phyloP scores from a whole-genome alignment of 2,329 filamentous ascomycete genomes.

The Aschersonia sp. region DNA sequence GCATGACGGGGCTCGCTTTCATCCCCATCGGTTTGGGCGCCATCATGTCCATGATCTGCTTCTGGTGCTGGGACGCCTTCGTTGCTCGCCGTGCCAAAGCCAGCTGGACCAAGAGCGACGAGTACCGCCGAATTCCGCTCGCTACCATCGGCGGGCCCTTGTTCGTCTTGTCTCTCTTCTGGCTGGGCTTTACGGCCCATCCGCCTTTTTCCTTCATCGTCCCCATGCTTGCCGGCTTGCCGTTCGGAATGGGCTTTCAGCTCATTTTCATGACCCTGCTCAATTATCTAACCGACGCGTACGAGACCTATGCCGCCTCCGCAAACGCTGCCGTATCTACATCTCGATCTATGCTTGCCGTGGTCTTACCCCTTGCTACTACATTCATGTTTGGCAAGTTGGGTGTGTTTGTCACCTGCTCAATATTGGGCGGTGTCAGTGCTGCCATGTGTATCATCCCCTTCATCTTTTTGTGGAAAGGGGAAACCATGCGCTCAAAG shows the following conservation, averaged over 20 bases:
- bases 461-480: constrained; percentile 40
- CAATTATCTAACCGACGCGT: constrained; percentile 54
- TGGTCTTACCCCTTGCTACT: constrained; percentile 46
- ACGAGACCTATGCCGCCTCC: constrained; percentile 51
- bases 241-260: constrained; percentile 47
- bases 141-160: constrained; percentile 57
- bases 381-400: constrained; percentile 32
- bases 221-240: constrained; percentile 44
- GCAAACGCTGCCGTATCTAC: constrained; percentile 76
- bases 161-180: constrained; percentile 40
- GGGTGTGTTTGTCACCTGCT: constrained; percentile 34
- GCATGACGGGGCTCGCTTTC: constrained; percentile 53
- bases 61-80: constrained; percentile 49
- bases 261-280: constrained; percentile 50
- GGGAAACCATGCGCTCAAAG: constrained; percentile 36
- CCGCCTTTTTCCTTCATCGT: constrained; percentile 33
- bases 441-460: constrained; percentile 35
- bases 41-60: constrained; percentile 41
- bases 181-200: constrained; percentile 46
- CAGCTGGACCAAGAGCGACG: constrained; percentile 45
- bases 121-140: constrained; percentile 57
- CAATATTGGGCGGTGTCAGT: constrained; percentile 35
- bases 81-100: constrained; percentile 38
- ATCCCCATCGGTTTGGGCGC: constrained; percentile 54
- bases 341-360: constrained; percentile 88